A percentile compares a stretch with the other conserved stretches of the same genome.
Evolutionary conservation across 371 early-diverging fungal species (phyloP).

Genomic region (Rhizopus arrhizus): DNA sequence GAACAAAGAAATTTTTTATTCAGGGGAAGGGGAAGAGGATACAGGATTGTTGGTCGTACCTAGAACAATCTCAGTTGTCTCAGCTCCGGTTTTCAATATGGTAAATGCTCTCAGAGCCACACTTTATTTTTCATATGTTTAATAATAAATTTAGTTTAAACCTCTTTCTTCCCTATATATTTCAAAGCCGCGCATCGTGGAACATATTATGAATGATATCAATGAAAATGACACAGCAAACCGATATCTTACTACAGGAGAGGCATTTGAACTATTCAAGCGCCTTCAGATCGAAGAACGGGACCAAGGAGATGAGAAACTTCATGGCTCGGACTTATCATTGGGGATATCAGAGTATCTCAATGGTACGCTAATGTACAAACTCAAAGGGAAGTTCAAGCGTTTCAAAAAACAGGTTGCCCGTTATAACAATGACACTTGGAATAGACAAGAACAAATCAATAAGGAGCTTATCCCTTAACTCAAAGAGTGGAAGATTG

Average conservation of each 20-base stretch:
- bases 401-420: neutral
- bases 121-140: constrained; percentile 5
- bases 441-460: neutral
- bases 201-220: neutral
- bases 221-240: neutral
- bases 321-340: neutral
- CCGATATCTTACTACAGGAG: neutral
- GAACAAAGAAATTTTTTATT: too few relatives aligned
- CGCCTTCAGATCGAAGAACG: neutral
- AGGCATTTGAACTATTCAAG: neutral
- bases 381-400: neutral
- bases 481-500: neutral
- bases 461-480: neutral
- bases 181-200: constrained; percentile 10
- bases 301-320: neutral
- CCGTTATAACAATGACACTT: too few relatives aligned
- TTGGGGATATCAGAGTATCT: neutral
- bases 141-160: neutral
- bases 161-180: constrained; percentile 1
- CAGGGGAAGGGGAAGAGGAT: too few relatives aligned
- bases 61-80: too few relatives aligned
- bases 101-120: constrained; percentile 10
- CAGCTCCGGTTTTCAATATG: neutral
- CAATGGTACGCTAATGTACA: neutral
- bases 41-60: too few relatives aligned